Evolutionary conservation across 2,329 filamentous ascomycete species (phyloP).

Genomic region (Calonectria henricotiae): DNA sequence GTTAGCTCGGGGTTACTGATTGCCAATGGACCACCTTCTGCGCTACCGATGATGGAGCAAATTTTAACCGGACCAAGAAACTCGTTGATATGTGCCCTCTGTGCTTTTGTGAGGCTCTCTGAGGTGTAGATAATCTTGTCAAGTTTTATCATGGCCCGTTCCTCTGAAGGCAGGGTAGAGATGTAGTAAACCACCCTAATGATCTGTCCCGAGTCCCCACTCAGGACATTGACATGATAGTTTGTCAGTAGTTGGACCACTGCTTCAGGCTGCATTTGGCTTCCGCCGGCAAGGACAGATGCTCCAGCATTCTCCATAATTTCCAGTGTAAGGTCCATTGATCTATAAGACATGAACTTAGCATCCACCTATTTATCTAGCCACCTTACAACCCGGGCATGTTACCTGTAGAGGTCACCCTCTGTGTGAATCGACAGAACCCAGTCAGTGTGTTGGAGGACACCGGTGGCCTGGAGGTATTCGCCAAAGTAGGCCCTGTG

Average conservation of each 20-base stretch:
- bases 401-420: slow-evolving; percentile 60
- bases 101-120: slow-evolving; percentile 57
- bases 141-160: slow-evolving; percentile 52
- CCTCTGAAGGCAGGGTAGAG: slow-evolving; percentile 48
- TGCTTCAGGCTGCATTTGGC: slow-evolving; percentile 47
- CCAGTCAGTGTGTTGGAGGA: slow-evolving; percentile 59
- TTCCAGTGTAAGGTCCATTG: slow-evolving; percentile 61
- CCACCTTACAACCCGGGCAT: too few relatives aligned
- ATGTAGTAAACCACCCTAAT: slow-evolving; percentile 58
- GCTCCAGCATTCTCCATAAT: slow-evolving; percentile 62
- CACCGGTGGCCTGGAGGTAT: slow-evolving; percentile 52
- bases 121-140: slow-evolving; percentile 65
- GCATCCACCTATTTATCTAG: rapidly evolving
- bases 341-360: slow-evolving; percentile 43
- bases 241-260: slow-evolving; percentile 52
- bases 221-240: slow-evolving; percentile 59
- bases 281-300: slow-evolving; percentile 59
- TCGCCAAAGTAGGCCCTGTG: slow-evolving; percentile 58
- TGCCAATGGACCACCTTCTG: slow-evolving; percentile 62
- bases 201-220: slow-evolving; percentile 60
- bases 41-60: slow-evolving; percentile 61
- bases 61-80: slow-evolving; percentile 57
- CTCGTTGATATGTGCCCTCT: slow-evolving; percentile 54
- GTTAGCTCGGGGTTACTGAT: slow-evolving; percentile 55
- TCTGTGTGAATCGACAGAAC: slow-evolving; percentile 58